Evolutionary conservation across 257 asterid genomes (phyloP).

Genomic region (Solanum gracilifrons): DNA sequence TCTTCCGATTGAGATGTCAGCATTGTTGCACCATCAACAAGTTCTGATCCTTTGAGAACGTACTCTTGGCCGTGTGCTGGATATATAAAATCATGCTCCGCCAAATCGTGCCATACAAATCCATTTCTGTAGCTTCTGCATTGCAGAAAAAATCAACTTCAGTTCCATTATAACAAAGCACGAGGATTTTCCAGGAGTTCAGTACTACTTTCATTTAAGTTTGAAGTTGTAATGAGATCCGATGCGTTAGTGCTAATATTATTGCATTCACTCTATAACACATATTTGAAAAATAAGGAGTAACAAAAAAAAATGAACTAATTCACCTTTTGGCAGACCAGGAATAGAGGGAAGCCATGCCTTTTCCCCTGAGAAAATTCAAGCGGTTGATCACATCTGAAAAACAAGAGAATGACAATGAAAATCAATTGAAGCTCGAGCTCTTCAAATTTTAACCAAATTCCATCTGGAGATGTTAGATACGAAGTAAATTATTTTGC

Average conservation of each 20-base stretch:
- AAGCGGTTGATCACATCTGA: conserved; percentile 67
- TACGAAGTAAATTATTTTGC: no score
- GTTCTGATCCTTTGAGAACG: conserved; percentile 82
- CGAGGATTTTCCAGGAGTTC: background rate
- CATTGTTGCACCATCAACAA: conserved; percentile 25
- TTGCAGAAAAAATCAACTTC: background rate
- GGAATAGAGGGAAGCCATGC: conserved; percentile 70
- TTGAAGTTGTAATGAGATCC: background rate
- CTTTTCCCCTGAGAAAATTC: conserved; percentile 69
- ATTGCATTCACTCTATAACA: background rate
- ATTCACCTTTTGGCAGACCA: conserved; percentile 76
- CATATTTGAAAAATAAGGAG: background rate
- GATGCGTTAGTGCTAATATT: background rate
- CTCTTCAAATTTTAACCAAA: background rate
- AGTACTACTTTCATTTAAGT: background rate
- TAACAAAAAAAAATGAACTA: background rate
- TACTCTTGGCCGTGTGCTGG: conserved; percentile 79
- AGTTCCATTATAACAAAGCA: background rate
- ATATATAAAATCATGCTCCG: conserved; percentile 63
- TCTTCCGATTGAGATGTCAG: conserved; percentile 8
- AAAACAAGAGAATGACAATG: background rate
- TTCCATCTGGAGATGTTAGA: background rate
- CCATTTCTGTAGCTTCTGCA: conserved; percentile 78
- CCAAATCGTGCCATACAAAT: conserved; percentile 87
- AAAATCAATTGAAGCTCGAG: background rate